Evolutionary conservation across 2,329 filamentous ascomycete species (phyloP).

Genomic region (Macrophomina pseudophaseolina): DNA sequence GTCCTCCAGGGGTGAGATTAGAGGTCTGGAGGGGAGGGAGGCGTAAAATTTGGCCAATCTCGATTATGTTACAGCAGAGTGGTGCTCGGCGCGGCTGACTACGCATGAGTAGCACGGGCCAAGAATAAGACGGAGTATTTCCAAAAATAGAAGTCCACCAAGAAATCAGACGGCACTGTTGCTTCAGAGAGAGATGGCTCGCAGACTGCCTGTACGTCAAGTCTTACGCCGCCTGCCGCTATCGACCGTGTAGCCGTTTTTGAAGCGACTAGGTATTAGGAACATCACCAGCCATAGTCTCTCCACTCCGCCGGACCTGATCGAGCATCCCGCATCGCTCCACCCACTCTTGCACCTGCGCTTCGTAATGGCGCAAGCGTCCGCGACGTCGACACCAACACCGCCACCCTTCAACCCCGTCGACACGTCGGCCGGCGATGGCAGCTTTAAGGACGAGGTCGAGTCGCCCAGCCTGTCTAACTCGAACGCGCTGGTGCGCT

Average conservation of each 20-base stretch:
- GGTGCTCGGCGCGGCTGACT: conserved; percentile 23
- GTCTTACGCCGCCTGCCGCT: conserved; percentile 12
- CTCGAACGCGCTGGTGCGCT: conserved; percentile 73
- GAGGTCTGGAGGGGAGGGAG: background rate
- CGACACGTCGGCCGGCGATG: conserved; percentile 44
- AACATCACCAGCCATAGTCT: background rate
- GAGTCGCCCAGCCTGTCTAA: conserved; percentile 55
- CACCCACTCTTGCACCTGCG: conserved; percentile 17
- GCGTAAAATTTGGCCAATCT: conserved; percentile 21
- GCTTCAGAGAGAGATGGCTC: conserved; percentile 25
- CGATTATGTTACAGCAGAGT: conserved; percentile 10
- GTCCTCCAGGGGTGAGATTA: background rate
- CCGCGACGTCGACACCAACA: conserved; percentile 37
- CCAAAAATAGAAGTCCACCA: conserved; percentile 25
- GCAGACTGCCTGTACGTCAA: background rate
- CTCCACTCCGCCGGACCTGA: conserved; percentile 4
- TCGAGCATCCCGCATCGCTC: conserved; percentile 17
- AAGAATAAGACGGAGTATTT: conserved; percentile 26
- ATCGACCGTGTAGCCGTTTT: conserved; percentile 1
- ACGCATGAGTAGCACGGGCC: conserved; percentile 20
- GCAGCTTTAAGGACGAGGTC: conserved; percentile 44
- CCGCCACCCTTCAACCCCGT: conserved; percentile 48
- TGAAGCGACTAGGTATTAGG: conserved; percentile 1
- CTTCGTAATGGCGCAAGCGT: conserved; percentile 32
- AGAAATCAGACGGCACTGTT: conserved; percentile 25